A percentile compares a stretch with the other conserved stretches of the same genome.
phyloP scores from a whole-genome alignment of 2,329 filamentous ascomycete genomes.

The Bimuria novae-zelandiae region DNA sequence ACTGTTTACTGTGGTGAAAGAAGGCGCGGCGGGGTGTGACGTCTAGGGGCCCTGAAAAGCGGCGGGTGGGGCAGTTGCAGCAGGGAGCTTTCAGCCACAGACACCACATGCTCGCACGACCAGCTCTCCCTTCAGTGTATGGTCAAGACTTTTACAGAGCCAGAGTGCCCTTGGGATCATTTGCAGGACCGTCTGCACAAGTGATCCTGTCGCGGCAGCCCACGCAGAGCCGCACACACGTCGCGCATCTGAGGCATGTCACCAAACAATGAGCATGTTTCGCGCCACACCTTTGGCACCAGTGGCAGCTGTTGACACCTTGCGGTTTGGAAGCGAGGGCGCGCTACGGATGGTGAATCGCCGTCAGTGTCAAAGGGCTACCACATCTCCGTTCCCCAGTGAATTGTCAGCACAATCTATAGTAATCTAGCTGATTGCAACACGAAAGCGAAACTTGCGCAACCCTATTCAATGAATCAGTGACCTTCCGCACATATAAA shows the following conservation, averaged over 20 bases:
- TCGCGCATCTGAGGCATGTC: neutral
- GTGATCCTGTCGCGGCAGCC: too few species aligned
- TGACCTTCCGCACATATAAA: constrained; percentile 9
- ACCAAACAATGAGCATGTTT: constrained; percentile 40
- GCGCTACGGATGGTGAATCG: constrained; percentile 26
- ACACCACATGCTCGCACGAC: neutral
- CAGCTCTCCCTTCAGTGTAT: too few species aligned
- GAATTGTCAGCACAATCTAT: constrained; percentile 43
- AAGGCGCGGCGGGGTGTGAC: constrained; percentile 23
- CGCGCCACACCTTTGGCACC: constrained; percentile 31
- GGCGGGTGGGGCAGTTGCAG: neutral
- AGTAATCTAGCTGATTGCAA: constrained; percentile 38
- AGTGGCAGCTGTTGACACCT: constrained; percentile 25
- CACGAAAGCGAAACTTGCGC: constrained; percentile 41
- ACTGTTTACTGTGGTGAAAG: constrained; percentile 21
- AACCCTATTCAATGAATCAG: constrained; percentile 14
- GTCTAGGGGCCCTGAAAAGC: constrained; percentile 8
- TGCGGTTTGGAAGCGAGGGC: constrained; percentile 3
- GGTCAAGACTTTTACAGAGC: too few species aligned
- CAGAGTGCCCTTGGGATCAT: too few species aligned
- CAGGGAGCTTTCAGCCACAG: neutral
- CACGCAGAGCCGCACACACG: neutral
- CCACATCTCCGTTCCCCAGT: constrained; percentile 19
- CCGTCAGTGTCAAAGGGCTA: constrained; percentile 30
- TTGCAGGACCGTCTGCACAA: too few species aligned